Evolutionary conservation across 2,329 filamentous ascomycete species (phyloP).

Genomic region (Zasmidium angulare): DNA sequence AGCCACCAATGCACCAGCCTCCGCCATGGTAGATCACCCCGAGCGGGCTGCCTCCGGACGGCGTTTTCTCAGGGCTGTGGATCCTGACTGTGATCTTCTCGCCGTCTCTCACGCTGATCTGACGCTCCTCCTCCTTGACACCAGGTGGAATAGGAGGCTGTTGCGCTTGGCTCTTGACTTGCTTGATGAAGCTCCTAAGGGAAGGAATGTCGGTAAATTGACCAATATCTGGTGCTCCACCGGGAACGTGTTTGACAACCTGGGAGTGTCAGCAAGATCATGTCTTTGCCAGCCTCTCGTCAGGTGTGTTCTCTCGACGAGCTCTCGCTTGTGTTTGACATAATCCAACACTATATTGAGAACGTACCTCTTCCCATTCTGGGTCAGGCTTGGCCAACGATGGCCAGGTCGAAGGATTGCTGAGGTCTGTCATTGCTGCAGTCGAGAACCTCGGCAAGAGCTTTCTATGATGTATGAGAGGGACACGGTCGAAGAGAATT

Average conservation of each 20-base stretch:
- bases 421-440: constrained; percentile 26
- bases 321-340: not conserved
- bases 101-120: constrained; percentile 34
- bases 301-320: too few relatives aligned
- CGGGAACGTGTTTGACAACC: constrained; percentile 14
- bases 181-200: constrained; percentile 22
- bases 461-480: too few relatives aligned
- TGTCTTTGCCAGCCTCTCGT: too few relatives aligned
- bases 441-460: too few relatives aligned
- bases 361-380: constrained; percentile 26
- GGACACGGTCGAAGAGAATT: too few relatives aligned
- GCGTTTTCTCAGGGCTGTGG: constrained; percentile 25
- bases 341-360: not conserved
- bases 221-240: constrained; percentile 28
- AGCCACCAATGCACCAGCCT: constrained; percentile 46
- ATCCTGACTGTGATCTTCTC: constrained; percentile 33
- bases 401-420: constrained; percentile 23
- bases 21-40: constrained; percentile 46
- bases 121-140: constrained; percentile 42
- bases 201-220: constrained; percentile 23
- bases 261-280: too few relatives aligned
- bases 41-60: constrained; percentile 28
- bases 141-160: constrained; percentile 16
- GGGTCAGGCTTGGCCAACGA: constrained; percentile 24
- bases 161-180: constrained; percentile 20